These are phyloP conservation scores for Calonectria honghensis DNA, from an alignment of 2,329 filamentous ascomycete species.

Conservation along the genomic window DNA sequence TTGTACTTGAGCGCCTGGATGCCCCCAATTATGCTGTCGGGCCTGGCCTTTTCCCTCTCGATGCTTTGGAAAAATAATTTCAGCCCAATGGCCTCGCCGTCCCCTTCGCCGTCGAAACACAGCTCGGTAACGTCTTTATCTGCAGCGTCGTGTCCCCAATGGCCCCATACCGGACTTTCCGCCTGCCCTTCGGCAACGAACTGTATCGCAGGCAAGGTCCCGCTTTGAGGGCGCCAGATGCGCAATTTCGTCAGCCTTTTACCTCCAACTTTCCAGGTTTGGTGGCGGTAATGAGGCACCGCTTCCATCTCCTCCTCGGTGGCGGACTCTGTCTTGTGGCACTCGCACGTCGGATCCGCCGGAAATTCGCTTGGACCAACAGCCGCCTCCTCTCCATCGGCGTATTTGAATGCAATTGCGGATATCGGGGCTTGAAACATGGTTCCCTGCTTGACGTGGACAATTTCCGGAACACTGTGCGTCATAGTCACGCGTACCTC, in stretches of 20 bases:
- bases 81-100: neutral
- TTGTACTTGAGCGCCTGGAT: constrained; percentile 3
- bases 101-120: neutral
- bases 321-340: neutral
- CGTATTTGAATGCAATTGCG: constrained; percentile 16
- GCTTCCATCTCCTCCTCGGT: neutral
- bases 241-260: constrained; percentile 12
- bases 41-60: neutral
- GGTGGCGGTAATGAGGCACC: constrained; percentile 17
- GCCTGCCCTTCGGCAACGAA: constrained; percentile 3
- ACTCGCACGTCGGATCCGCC: constrained; percentile 15
- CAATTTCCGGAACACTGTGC: neutral
- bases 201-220: constrained; percentile 8
- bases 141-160: neutral
- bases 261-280: constrained; percentile 11
- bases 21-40: constrained; percentile 10
- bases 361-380: constrained; percentile 11
- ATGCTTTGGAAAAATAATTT: constrained; percentile 18
- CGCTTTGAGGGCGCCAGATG: neutral
- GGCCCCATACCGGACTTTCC: constrained; percentile 19
- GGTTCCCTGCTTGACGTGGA: neutral
- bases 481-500: constrained; percentile 3
- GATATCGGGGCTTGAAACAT: constrained; percentile 12
- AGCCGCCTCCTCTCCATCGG: neutral
- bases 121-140: neutral